Conservation (phyloP, 371 early-diverging fungal genomes). For the Mucor mucedo region DNA sequence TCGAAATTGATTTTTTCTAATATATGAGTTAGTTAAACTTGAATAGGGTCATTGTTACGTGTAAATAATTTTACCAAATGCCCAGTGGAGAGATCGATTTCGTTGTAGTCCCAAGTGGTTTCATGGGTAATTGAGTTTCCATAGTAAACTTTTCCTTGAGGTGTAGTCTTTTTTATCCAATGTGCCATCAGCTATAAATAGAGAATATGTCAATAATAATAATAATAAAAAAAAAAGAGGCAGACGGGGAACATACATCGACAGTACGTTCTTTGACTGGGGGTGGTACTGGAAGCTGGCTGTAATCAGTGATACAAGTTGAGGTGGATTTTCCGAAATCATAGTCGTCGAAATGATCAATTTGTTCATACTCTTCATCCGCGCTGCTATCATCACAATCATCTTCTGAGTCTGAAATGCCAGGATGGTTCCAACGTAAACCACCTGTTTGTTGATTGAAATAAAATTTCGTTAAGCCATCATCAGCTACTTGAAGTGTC, state of each 20-base stretch:
- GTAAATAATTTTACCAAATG: constrained; percentile 20
- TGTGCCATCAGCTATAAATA: constrained; percentile 30
- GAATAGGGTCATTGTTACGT: too few species aligned
- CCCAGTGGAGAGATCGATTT: constrained; percentile 45
- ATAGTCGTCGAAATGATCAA: constrained; percentile 17
- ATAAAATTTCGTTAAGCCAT: constrained; percentile 33
- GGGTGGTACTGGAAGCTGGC: background rate
- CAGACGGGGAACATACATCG: background rate
- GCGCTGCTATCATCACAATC: constrained; percentile 21
- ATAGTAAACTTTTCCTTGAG: constrained; percentile 76
- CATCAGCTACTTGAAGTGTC: constrained; percentile 35
- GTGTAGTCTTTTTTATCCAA: constrained; percentile 65
- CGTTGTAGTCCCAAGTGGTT: constrained; percentile 69
- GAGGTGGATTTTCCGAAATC: constrained; percentile 3
- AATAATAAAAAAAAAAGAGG: background rate
- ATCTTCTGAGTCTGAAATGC: constrained; percentile 29
- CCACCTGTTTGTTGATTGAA: constrained; percentile 34
- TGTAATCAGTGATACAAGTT: background rate
- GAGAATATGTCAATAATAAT: background rate
- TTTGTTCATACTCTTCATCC: constrained; percentile 9
- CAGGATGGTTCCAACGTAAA: constrained; percentile 32
- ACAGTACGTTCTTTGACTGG: background rate
- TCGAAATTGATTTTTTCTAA: too few species aligned
- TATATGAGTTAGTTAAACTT: background rate
- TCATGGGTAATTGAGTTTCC: constrained; percentile 81